These are phyloP conservation scores for Rosa chinensis DNA, from an alignment of 306 rosid species.

Conservation along the genomic window DNA sequence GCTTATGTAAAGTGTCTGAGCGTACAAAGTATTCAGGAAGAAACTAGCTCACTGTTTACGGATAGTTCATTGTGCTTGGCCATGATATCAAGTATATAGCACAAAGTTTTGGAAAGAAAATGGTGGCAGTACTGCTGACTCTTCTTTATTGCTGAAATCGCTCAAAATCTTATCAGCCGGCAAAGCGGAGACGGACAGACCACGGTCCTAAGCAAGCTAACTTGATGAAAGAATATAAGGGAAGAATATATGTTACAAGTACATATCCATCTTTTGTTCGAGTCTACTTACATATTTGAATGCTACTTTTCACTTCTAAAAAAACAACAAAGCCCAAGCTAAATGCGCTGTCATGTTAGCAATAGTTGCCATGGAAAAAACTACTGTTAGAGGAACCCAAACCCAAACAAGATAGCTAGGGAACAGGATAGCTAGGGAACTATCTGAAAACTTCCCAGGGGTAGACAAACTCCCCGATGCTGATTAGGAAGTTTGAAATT, in stretches of 20 bases:
- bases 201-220: too few relatives aligned
- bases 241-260: neutral
- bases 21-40: neutral
- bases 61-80: neutral
- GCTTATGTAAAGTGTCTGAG: constrained; percentile 6
- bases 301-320: constrained; percentile 3
- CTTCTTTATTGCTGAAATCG: too few relatives aligned
- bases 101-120: constrained; percentile 1
- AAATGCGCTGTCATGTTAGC: neutral
- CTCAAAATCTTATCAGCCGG: too few relatives aligned
- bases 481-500: neutral
- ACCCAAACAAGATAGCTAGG: too few relatives aligned
- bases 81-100: neutral
- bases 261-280: neutral
- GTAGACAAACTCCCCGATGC: neutral
- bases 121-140: neutral
- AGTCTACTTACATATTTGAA: neutral
- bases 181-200: too few relatives aligned
- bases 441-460: neutral
- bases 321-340: too few relatives aligned
- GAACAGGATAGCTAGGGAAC: too few relatives aligned
- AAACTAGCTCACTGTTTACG: neutral
- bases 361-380: neutral
- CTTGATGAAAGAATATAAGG: too few relatives aligned
- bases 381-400: too few relatives aligned